Conservation (phyloP, 805 yeast genomes). For the Komagataella pastoris region DNA sequence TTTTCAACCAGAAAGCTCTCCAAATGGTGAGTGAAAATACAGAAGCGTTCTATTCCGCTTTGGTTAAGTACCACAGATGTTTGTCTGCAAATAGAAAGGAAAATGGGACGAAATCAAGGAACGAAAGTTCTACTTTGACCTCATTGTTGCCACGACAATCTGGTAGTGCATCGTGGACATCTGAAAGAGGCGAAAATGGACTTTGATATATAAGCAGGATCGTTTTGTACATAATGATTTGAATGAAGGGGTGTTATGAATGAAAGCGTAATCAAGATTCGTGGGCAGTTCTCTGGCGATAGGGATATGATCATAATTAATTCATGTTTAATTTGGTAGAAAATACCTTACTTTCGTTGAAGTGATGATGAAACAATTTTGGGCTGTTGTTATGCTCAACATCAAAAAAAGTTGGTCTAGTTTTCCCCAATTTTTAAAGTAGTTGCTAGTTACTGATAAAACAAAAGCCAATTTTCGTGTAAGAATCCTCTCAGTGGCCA, state of each 20-base stretch:
- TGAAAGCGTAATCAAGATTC: too few relatives aligned
- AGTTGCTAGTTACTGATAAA: too few relatives aligned
- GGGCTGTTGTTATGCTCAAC: too few relatives aligned
- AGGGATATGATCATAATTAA: too few relatives aligned
- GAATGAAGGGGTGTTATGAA: slow-evolving; percentile 8
- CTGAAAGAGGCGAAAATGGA: neutral
- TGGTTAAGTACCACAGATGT: neutral
- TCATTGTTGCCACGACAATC: neutral
- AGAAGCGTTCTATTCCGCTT: neutral
- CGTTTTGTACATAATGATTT: slow-evolving; percentile 1
- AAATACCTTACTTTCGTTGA: too few relatives aligned
- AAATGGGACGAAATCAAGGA: neutral
- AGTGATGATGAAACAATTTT: too few relatives aligned
- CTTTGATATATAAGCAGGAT: neutral
- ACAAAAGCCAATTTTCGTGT: neutral
- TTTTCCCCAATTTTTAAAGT: too few relatives aligned
- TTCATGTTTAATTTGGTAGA: too few relatives aligned
- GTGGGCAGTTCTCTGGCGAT: too few relatives aligned
- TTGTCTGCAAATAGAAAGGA: neutral
- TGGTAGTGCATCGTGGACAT: neutral
- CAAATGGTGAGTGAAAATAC: neutral
- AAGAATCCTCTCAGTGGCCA: neutral
- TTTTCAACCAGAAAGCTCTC: neutral
- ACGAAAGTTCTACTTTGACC: neutral
- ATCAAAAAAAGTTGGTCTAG: too few relatives aligned